These are phyloP conservation scores for Marchantia polymorpha DNA, from an alignment of 225 moss, liverwort and hornwort species.

Conservation along the genomic window DNA sequence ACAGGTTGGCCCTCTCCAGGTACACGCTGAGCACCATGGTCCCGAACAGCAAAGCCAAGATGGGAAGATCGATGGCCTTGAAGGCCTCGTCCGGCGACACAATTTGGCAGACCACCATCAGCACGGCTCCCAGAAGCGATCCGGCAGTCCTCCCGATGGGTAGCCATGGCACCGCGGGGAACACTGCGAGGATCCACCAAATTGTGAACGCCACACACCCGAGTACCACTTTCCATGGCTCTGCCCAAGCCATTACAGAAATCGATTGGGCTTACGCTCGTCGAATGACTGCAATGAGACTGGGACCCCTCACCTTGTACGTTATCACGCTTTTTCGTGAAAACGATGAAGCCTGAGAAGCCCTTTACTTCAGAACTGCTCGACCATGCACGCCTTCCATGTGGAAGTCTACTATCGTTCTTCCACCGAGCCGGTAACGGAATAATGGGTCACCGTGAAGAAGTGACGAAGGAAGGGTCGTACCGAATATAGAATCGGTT, in stretches of 20 bases:
- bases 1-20: conserved; percentile 60
- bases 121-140: conserved; percentile 66
- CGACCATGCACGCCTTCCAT: too few relatives aligned
- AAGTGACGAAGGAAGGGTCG: too few relatives aligned
- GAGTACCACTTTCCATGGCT: conserved; percentile 37
- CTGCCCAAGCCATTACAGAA: conserved; percentile 37
- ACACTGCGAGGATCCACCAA: conserved; percentile 84
- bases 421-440: too few relatives aligned
- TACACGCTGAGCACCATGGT: conserved; percentile 83
- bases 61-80: conserved; percentile 64
- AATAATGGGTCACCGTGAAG: too few relatives aligned
- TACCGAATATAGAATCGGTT: too few relatives aligned
- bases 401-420: too few relatives aligned
- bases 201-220: conserved; percentile 64
- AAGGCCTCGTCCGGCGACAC: conserved; percentile 56
- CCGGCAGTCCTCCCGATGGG: conserved; percentile 91
- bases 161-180: conserved; percentile 61
- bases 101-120: conserved; percentile 77
- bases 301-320: too few relatives aligned
- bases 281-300: too few relatives aligned
- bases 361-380: too few relatives aligned
- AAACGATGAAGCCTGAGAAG: too few relatives aligned
- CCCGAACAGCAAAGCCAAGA: conserved; percentile 77
- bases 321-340: too few relatives aligned
- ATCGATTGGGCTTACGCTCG: background rate